Percentiles rank a stretch among this genome's conserved stretches.
Evolutionary conservation across 2,329 filamentous ascomycete species (phyloP).

Genomic region (Xylariaceae sp.): DNA sequence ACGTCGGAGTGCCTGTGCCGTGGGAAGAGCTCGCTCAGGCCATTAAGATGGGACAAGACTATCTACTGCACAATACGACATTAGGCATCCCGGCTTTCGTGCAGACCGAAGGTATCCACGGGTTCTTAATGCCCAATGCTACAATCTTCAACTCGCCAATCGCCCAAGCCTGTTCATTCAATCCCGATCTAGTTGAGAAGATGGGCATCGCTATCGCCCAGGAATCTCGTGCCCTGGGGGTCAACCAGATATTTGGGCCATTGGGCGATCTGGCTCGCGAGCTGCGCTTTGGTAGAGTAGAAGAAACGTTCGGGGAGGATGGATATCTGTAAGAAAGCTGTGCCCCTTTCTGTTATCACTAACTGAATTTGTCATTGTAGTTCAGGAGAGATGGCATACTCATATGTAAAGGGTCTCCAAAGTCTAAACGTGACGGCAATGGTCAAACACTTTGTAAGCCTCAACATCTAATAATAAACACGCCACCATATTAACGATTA

Average conservation of each 20-base stretch:
- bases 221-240: constrained; percentile 63
- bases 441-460: constrained; percentile 66
- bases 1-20: constrained; percentile 64
- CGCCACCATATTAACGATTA: constrained; percentile 1
- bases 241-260: constrained; percentile 71
- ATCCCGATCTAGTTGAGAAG: constrained; percentile 58
- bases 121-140: constrained; percentile 66
- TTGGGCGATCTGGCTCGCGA: constrained; percentile 68
- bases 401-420: constrained; percentile 56
- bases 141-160: constrained; percentile 80
- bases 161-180: constrained; percentile 67
- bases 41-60: constrained; percentile 64
- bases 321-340: constrained; percentile 46
- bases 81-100: constrained; percentile 69
- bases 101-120: constrained; percentile 72
- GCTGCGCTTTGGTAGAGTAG: constrained; percentile 66
- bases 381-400: constrained; percentile 62
- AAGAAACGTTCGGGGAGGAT: constrained; percentile 71
- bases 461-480: neutral
- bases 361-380: constrained; percentile 18
- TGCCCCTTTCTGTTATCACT: neutral
- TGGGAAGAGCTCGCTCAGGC: constrained; percentile 61
- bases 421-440: constrained; percentile 63
- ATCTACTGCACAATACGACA: constrained; percentile 61
- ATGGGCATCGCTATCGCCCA: constrained; percentile 64